Conservation (phyloP, 1,139 yeast species). For the Yamadazyma oceani region DNA sequence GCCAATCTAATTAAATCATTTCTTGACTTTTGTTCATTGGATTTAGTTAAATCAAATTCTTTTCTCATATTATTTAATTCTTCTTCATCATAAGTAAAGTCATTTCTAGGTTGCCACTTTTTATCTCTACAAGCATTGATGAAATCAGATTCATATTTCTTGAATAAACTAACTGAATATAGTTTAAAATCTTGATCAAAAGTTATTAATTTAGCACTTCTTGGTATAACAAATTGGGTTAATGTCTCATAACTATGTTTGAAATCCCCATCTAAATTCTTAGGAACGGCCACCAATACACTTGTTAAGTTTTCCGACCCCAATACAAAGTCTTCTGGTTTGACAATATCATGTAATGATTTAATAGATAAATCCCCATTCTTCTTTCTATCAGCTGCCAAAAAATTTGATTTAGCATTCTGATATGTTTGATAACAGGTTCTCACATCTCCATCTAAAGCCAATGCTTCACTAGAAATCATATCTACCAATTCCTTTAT, state of each 20-base stretch:
- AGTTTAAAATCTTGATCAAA: slow-evolving; percentile 73
- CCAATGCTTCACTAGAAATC: slow-evolving; percentile 74
- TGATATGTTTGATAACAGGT: slow-evolving; percentile 68
- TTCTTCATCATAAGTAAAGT: slow-evolving; percentile 84
- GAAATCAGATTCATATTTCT: slow-evolving; percentile 73
- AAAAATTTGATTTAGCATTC: slow-evolving; percentile 77
- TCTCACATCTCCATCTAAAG: slow-evolving; percentile 82
- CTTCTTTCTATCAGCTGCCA: slow-evolving; percentile 88
- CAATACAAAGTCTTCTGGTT: slow-evolving; percentile 78
- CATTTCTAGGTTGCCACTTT: slow-evolving; percentile 88
- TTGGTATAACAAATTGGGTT: slow-evolving; percentile 83
- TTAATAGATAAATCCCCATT: slow-evolving; percentile 91
- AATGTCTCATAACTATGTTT: slow-evolving; percentile 71
- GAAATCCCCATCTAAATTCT: slow-evolving; percentile 58
- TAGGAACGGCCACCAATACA: slow-evolving; percentile 84
- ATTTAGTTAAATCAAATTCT: slow-evolving; percentile 74
- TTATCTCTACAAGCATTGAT: slow-evolving; percentile 72
- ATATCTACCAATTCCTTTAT: slow-evolving; percentile 70
- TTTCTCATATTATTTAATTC: slow-evolving; percentile 67
- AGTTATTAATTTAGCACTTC: slow-evolving; percentile 72
- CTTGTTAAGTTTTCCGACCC: slow-evolving; percentile 86
- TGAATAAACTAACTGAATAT: slow-evolving; percentile 81
- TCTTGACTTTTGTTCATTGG: slow-evolving; percentile 71
- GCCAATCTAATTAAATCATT: slow-evolving; percentile 81
- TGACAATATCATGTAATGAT: slow-evolving; percentile 86